phyloP scores from a whole-genome alignment of 805 yeast genomes.

The Kluyveromyces dobzhanskii region DNA sequence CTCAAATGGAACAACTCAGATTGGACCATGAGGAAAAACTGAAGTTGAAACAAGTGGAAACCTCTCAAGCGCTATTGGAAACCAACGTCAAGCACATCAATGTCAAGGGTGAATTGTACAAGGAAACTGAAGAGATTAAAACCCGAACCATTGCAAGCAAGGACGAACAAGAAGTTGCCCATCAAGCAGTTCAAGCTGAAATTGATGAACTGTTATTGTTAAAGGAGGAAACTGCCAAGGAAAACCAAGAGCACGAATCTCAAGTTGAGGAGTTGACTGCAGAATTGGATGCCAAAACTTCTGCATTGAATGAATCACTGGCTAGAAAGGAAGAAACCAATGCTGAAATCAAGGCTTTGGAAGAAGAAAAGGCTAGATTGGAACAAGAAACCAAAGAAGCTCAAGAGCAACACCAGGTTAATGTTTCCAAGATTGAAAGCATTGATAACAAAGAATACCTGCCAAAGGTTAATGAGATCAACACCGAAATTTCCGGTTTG shows the following conservation, averaged over 20 bases:
- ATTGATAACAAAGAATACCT: slow-evolving; percentile 19
- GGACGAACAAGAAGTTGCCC: slow-evolving; percentile 14
- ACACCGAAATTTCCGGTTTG: slow-evolving; percentile 15
- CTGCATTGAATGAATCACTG: slow-evolving; percentile 17
- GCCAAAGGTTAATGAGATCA: slow-evolving; percentile 19
- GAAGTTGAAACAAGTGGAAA: slow-evolving; percentile 18
- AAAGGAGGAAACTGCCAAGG: slow-evolving; percentile 14
- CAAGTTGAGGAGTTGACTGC: slow-evolving; percentile 17
- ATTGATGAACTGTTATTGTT: slow-evolving; percentile 18
- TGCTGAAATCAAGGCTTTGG: slow-evolving; percentile 15
- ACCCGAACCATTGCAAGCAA: slow-evolving; percentile 20
- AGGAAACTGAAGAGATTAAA: slow-evolving; percentile 21
- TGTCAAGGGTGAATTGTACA: slow-evolving; percentile 19
- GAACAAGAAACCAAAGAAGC: slow-evolving; percentile 15
- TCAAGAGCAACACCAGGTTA: slow-evolving; percentile 11
- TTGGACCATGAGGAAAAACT: slow-evolving; percentile 18
- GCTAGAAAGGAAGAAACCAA: slow-evolving; percentile 14
- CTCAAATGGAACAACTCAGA: slow-evolving; percentile 17
- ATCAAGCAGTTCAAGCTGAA: slow-evolving; percentile 19
- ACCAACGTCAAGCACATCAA: slow-evolving; percentile 14
- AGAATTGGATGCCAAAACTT: slow-evolving; percentile 23
- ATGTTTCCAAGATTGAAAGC: slow-evolving; percentile 12
- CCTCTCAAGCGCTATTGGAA: slow-evolving; percentile 17
- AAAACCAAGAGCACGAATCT: slow-evolving; percentile 15
- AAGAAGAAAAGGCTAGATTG: slow-evolving; percentile 11